phyloP scores from a whole-genome alignment of 208 protist species.

The Wallacemonas sp. region DNA sequence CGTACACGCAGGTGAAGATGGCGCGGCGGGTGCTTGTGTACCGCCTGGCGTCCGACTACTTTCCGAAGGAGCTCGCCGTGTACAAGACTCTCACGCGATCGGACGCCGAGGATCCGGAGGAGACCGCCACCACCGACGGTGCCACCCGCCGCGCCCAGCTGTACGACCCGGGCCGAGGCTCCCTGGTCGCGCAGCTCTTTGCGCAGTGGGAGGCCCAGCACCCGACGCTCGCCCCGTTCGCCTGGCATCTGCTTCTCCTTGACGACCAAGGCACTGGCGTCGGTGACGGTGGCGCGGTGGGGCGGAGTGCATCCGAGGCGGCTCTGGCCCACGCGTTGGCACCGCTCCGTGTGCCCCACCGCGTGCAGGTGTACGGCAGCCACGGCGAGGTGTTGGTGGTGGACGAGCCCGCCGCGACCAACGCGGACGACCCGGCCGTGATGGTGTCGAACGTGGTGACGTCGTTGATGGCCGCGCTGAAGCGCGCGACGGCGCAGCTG shows the following conservation, averaged over 20 bases:
- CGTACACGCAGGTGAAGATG: constrained; percentile 58
- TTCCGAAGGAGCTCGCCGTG: constrained; percentile 71
- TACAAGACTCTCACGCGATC: constrained; percentile 56
- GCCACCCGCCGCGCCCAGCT: constrained; percentile 29
- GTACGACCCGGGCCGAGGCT: constrained; percentile 41
- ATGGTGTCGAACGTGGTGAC: constrained; percentile 48
- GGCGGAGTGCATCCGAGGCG: constrained; percentile 4
- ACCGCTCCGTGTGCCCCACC: constrained; percentile 48
- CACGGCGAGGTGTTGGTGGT: constrained; percentile 73
- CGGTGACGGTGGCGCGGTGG: background rate
- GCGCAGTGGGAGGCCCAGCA: constrained; percentile 54
- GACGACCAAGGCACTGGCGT: background rate
- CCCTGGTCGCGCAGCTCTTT: constrained; percentile 71
- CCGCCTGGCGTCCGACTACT: constrained; percentile 73
- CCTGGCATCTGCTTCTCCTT: constrained; percentile 43
- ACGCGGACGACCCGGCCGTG: constrained; percentile 33
- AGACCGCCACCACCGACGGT: constrained; percentile 6
- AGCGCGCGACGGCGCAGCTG: constrained; percentile 62
- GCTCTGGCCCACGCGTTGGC: constrained; percentile 38
- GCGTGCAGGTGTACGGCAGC: constrained; percentile 71
- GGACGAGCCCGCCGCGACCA: constrained; percentile 28
- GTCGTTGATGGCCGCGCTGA: constrained; percentile 68
- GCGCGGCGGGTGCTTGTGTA: constrained; percentile 76
- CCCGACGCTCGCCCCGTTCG: constrained; percentile 56
- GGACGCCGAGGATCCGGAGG: constrained; percentile 63